Conservation (phyloP, 495 filamentous ascomycete genomes). For the Penicillium steckii region DNA sequence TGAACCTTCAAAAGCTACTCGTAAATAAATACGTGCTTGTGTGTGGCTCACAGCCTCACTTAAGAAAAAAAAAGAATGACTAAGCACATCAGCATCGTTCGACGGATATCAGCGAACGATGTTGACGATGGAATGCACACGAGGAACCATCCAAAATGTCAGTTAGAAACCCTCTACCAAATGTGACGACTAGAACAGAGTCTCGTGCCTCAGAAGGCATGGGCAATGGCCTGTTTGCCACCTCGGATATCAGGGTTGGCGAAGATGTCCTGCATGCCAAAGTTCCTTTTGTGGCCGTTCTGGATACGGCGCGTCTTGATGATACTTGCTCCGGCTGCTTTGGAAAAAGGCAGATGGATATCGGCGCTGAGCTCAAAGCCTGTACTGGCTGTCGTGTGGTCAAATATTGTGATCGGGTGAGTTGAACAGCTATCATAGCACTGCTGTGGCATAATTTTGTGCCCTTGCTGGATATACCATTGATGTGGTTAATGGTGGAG, state of each 20-base stretch:
- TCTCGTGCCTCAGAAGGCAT: slow-evolving; percentile 29
- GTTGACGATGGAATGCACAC: slow-evolving; percentile 6
- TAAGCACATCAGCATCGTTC: not conserved
- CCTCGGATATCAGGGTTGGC: slow-evolving; percentile 30
- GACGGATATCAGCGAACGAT: not conserved
- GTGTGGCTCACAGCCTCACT: not conserved
- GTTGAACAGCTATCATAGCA: too few species aligned
- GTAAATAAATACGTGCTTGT: too few species aligned
- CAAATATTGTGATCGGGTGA: slow-evolving; percentile 66
- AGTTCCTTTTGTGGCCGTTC: slow-evolving; percentile 41
- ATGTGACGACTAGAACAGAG: slow-evolving; percentile 27
- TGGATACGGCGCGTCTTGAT: slow-evolving; percentile 40
- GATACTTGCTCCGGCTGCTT: slow-evolving; percentile 48
- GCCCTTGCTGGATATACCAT: too few species aligned
- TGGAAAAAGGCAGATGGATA: slow-evolving; percentile 30
- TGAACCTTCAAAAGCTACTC: too few species aligned
- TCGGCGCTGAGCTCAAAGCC: slow-evolving; percentile 38
- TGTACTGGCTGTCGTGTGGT: slow-evolving; percentile 63
- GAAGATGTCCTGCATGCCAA: slow-evolving; percentile 39
- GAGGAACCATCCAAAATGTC: slow-evolving; percentile 21
- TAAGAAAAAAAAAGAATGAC: not conserved
- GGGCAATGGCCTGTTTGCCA: slow-evolving; percentile 45
- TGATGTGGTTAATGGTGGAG: too few species aligned
- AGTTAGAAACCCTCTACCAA: slow-evolving; percentile 14
- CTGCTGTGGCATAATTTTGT: too few species aligned